These are phyloP conservation scores for Talaromyces sp. DNA, from an alignment of 2,329 filamentous ascomycete species.

Conservation along the genomic window DNA sequence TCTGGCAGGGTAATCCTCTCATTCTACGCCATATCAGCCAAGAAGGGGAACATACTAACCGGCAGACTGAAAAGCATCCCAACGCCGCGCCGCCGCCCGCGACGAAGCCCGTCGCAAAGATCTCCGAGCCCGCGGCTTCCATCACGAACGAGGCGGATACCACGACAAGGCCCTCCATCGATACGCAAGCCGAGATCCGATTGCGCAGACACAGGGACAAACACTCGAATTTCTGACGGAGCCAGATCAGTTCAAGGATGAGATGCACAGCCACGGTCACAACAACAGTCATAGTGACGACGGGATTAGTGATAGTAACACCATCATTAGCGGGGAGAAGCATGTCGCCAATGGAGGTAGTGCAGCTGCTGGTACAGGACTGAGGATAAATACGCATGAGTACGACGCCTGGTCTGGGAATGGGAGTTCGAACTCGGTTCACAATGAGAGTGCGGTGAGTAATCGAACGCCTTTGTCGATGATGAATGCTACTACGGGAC, in stretches of 20 bases:
- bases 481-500: slow-evolving; percentile 1
- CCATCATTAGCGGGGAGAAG: neutral
- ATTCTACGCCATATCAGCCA: neutral
- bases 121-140: slow-evolving; percentile 25
- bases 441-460: slow-evolving; percentile 11
- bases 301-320: neutral
- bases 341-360: neutral
- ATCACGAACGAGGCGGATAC: slow-evolving; percentile 23
- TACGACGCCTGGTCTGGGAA: neutral
- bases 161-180: slow-evolving; percentile 30
- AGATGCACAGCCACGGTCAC: neutral
- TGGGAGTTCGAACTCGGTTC: neutral
- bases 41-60: neutral
- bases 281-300: neutral
- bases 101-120: slow-evolving; percentile 34
- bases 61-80: slow-evolving; percentile 19
- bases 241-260: slow-evolving; percentile 6
- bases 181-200: slow-evolving; percentile 15
- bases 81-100: slow-evolving; percentile 27
- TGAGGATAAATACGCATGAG: slow-evolving; percentile 9
- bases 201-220: slow-evolving; percentile 17
- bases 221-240: slow-evolving; percentile 16
- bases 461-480: slow-evolving; percentile 15
- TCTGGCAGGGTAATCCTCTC: slow-evolving; percentile 32
- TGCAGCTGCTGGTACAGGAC: neutral